These are phyloP conservation scores for Chenopodium suecicum DNA, from an alignment of 148 eudicot genomes.

Conservation along the genomic window DNA sequence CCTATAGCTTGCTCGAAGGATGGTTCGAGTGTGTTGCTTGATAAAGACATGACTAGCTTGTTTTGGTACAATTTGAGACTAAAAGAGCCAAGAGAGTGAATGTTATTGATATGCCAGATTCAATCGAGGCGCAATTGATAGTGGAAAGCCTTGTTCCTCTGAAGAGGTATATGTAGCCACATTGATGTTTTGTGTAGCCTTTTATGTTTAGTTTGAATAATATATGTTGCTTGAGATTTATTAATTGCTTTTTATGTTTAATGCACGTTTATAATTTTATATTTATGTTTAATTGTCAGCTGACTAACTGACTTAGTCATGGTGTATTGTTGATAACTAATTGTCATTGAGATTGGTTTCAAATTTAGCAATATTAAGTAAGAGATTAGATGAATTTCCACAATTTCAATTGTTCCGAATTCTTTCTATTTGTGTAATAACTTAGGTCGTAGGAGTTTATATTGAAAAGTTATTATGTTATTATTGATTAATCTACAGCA, in stretches of 20 bases:
- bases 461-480: neutral
- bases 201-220: neutral
- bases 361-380: too few species aligned
- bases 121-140: slow-evolving; percentile 18
- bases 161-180: neutral
- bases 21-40: slow-evolving; percentile 28
- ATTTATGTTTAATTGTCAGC: too few species aligned
- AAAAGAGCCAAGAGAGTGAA: slow-evolving; percentile 4
- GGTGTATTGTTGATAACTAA: too few species aligned
- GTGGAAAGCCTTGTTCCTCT: slow-evolving; percentile 21
- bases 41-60: slow-evolving; percentile 22
- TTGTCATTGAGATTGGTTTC: neutral
- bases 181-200: too few species aligned
- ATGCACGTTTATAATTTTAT: too few species aligned
- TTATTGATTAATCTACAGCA: too few species aligned
- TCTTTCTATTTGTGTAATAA: neutral
- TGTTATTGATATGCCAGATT: slow-evolving; percentile 14
- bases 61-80: slow-evolving; percentile 32
- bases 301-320: too few species aligned
- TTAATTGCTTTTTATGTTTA: neutral
- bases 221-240: neutral
- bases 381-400: neutral
- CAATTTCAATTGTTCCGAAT: neutral
- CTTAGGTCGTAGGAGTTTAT: neutral
- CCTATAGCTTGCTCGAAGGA: slow-evolving; percentile 27